Base-by-base conservation (phyloP, 129 eudicot species). In the Helianthus annuus region DNA sequence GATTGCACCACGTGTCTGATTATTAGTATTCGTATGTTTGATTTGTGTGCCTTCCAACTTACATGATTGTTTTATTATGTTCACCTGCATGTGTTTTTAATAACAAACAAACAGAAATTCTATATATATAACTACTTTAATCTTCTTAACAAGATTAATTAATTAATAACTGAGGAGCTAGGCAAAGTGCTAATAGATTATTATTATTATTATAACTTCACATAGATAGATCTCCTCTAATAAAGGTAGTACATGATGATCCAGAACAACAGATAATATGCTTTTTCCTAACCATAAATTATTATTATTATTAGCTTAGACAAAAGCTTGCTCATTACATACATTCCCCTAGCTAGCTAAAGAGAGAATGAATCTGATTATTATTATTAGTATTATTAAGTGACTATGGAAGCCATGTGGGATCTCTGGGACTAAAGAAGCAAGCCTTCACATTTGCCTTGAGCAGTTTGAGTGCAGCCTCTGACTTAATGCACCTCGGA, bases 401-500 rank as follows among this genome's bases (percentile, higher is more conserved):
- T 22, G 58, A 10, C n/a, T 84, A 84, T 56, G 96, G 85, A n/a
- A 46, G 60, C 97, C 97, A 91, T 13, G 73, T 69, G 34, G 97
- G 97, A 69, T 81, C 75, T 68, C 85, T 81, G 10, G 96, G 97
- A 44, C 97, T 91, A 74, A 91, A 84, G 81, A 84, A 81, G 65
- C 81, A 55, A 9, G 79, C 87, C 79, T 80, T 75, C 56, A 88
- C 89, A 51, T 85, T 91, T 17, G 89, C 77, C 68, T 91, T 82
- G 16, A 91, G 93, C 80, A 91, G 73, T 80, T 91, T 85, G 54
- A 88, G 56, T 10, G 93, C 93, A 68, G 87, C 77, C 11, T 72
- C 83, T 6, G 89, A 91, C 70, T 86, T 88, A 2, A 91, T 87
- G 67, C 97, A 91, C 78, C 97, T 76, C 14, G 97, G 97, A 51